Conservation (phyloP, 2,329 filamentous ascomycete species). For the Aspergillus sp. region DNA sequence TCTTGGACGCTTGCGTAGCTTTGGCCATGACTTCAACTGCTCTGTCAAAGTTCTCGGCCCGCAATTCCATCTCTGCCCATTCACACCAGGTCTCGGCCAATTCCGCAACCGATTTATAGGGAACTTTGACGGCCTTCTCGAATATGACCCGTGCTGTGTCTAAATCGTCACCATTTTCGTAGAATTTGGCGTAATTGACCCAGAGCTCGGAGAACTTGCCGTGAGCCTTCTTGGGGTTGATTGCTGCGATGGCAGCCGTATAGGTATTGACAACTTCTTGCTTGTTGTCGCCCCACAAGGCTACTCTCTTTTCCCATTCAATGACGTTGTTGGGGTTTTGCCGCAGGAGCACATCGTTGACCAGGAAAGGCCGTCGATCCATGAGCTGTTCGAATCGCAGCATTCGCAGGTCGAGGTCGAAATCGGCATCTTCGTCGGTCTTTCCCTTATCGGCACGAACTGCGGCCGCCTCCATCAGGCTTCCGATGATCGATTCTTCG, state of each 20-base stretch:
- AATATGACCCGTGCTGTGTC: conserved; percentile 83
- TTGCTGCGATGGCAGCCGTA: conserved; percentile 84
- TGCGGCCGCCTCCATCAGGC: conserved; percentile 82
- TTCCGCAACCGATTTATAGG: conserved; percentile 95
- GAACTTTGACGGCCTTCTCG: conserved; percentile 96
- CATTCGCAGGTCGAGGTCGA: conserved; percentile 94
- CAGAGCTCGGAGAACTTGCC: conserved; percentile 93
- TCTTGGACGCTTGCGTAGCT: conserved; percentile 91
- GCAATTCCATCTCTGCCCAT: conserved; percentile 97
- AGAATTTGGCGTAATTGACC: conserved; percentile 96
- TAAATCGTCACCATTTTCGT: conserved; percentile 79
- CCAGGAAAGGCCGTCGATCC: conserved; percentile 89
- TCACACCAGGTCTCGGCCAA: conserved; percentile 98
- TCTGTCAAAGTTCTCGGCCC: conserved; percentile 91
- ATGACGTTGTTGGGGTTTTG: conserved; percentile 95
- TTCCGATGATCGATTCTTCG: conserved; percentile 89
- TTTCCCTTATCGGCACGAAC: conserved; percentile 70
- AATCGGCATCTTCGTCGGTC: conserved; percentile 75
- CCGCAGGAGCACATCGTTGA: conserved; percentile 90
- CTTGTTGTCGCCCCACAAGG: conserved; percentile 89
- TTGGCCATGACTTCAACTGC: conserved; percentile 96
- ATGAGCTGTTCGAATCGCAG: conserved; percentile 97
- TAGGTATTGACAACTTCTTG: conserved; percentile 89
- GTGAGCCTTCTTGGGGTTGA: conserved; percentile 87
- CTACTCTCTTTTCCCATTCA: conserved; percentile 97